Evolutionary conservation across 2,329 filamentous ascomycete species (phyloP).

Genomic region (Pseudocercospora fuligena): DNA sequence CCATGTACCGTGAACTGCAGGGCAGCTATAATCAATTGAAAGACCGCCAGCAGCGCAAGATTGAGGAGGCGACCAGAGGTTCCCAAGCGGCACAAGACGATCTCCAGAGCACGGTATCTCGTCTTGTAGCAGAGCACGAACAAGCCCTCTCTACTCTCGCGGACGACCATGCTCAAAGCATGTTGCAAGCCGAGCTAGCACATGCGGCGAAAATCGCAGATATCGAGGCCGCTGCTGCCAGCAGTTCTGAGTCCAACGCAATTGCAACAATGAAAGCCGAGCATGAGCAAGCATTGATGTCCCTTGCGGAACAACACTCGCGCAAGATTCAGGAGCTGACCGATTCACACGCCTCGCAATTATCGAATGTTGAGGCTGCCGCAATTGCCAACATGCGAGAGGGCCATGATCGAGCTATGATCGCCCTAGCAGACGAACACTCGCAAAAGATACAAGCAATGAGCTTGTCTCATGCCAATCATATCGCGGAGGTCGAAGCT

Average conservation of each 20-base stretch:
- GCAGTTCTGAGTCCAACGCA: slow-evolving; percentile 7
- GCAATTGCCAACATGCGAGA: slow-evolving; percentile 7
- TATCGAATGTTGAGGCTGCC: slow-evolving; percentile 17
- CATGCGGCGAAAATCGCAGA: slow-evolving; percentile 18
- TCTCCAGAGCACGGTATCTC: slow-evolving; percentile 19
- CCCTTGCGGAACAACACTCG: slow-evolving; percentile 25
- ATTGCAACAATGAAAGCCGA: slow-evolving; percentile 11
- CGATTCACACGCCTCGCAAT: slow-evolving; percentile 13
- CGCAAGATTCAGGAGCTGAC: slow-evolving; percentile 23
- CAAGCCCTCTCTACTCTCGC: slow-evolving; percentile 15
- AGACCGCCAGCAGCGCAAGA: slow-evolving; percentile 21
- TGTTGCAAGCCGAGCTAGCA: slow-evolving; percentile 15
- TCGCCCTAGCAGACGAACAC: slow-evolving; percentile 22
- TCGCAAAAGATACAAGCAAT: slow-evolving; percentile 23
- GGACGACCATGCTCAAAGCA: slow-evolving; percentile 15
- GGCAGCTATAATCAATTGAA: slow-evolving; percentile 25
- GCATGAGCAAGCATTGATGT: slow-evolving; percentile 19
- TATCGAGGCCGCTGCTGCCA: slow-evolving; percentile 13
- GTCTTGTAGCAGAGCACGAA: slow-evolving; percentile 20
- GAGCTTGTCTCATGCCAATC: slow-evolving; percentile 17
- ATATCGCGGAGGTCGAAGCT: slow-evolving; percentile 27
- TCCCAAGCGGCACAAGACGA: slow-evolving; percentile 12
- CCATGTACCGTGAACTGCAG: slow-evolving; percentile 30
- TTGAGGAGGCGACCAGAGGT: slow-evolving; percentile 20
- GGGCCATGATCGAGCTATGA: slow-evolving; percentile 20